Evolutionary conservation across 805 yeast species (phyloP), one percentile per base, ranked within the genome.

Genomic region (Suhomyces sp.): DNA sequence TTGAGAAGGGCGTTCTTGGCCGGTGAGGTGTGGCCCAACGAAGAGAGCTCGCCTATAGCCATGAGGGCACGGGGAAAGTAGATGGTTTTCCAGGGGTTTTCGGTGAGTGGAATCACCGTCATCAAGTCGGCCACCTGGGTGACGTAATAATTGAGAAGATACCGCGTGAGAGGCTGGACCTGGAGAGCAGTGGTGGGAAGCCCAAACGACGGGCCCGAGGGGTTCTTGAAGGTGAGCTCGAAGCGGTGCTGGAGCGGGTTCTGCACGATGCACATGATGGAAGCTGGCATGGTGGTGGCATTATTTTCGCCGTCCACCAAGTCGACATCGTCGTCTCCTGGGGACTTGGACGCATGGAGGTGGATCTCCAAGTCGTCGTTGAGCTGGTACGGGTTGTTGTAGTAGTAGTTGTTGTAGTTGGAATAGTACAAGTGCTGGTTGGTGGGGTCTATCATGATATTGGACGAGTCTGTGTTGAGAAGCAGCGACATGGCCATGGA

Each of bases 1-100:
- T 90, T 87, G 42, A 90, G 69, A 15, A 90, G 69, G 1, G 96
- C 90, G 63, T 87, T 85, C 57, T 90, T 81, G 6, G 96, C 90
- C 54, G 82, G 79, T 1, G 92, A 81, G 0, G 96, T 87, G 49
- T 74, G 74, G 0, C 96, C 96, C 41, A 85, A 66, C 2, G 91
- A 85, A 26, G 85, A 81, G 24, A 89, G 70, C 63, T 90, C 96
- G 4, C 96, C 96, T 24, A 90, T 74, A 0, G 96, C 96, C 74
- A 82, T 77, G 31, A 88, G 69, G 1, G 96, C 96, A 48, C 94
- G 70, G 0, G 96, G 96, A 55, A 90, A 84, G 67, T 88, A 90
- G n/a, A 89, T 83, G 2, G 87, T 84, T 60, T 86, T 87, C 96
- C 96, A 90, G 0, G 96, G 96, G 64, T 88, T 90, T 56, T 86